Percentiles rank a stretch among this genome's conserved stretches.
These are phyloP conservation scores for Rhynchosporium graminicola DNA, from an alignment of 2,329 filamentous ascomycete species.

Conservation along the genomic window DNA sequence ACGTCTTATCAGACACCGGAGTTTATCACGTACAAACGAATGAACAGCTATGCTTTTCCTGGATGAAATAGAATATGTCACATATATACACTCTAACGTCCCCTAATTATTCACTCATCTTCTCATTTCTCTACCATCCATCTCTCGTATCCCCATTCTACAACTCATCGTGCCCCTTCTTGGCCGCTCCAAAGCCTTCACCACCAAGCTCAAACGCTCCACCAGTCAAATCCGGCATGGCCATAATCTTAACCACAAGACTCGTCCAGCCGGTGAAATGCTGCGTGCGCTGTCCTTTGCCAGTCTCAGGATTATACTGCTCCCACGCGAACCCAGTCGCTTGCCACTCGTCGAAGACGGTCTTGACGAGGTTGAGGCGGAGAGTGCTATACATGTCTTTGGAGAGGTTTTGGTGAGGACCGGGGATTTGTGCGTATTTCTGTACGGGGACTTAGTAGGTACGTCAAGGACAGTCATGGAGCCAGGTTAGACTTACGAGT, in stretches of 20 bases:
- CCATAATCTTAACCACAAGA: constrained; percentile 95
- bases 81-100: constrained; percentile 17
- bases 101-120: neutral
- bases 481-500: constrained; percentile 57
- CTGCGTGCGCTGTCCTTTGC: constrained; percentile 90
- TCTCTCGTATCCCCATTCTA: constrained; percentile 7
- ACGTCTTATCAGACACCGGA: no score
- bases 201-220: constrained; percentile 28
- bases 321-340: constrained; percentile 98
- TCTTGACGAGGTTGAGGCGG: constrained; percentile 82
- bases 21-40: neutral
- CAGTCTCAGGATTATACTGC: constrained; percentile 94
- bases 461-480: neutral
- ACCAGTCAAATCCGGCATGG: constrained; percentile 68
- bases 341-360: constrained; percentile 84
- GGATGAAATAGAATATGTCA: neutral
- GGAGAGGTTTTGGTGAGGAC: constrained; percentile 69
- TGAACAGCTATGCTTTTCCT: neutral
- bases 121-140: neutral
- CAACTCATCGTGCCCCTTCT: constrained; percentile 32
- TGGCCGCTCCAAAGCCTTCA: neutral
- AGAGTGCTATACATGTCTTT: constrained; percentile 73
- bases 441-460: constrained; percentile 49
- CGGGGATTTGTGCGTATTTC: constrained; percentile 59
- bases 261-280: constrained; percentile 99